Conservation (phyloP, 1,284 basidiomycete species). For the Xanthoconium separans region DNA sequence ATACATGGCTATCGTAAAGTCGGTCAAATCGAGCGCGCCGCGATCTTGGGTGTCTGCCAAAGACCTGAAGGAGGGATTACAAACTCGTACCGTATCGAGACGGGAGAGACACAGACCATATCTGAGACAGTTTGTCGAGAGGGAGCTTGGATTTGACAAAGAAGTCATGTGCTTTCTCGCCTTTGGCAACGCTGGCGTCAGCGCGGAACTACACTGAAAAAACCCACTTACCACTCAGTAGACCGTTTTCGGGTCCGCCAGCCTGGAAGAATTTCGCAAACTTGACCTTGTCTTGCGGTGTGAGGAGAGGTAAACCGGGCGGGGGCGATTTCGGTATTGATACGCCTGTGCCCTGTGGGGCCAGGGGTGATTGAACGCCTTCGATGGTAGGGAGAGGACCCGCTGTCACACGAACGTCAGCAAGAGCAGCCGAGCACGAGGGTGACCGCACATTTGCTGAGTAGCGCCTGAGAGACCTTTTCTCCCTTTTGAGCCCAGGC, state of each 20-base stretch:
- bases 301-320: constrained; percentile 62
- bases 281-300: constrained; percentile 78
- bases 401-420: constrained; percentile 44
- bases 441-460: constrained; percentile 61
- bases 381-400: constrained; percentile 83
- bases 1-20: constrained; percentile 98
- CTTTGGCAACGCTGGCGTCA: constrained; percentile 35
- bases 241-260: constrained; percentile 71
- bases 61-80: constrained; percentile 53
- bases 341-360: constrained; percentile 51
- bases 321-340: constrained; percentile 59
- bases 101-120: constrained; percentile 66
- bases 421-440: constrained; percentile 5
- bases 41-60: constrained; percentile 94
- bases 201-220: background rate
- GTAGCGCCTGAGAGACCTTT: constrained; percentile 56
- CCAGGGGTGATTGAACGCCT: constrained; percentile 54
- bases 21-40: constrained; percentile 85
- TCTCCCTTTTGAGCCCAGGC: constrained; percentile 92
- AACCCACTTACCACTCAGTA: constrained; percentile 62
- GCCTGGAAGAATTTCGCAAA: constrained; percentile 79
- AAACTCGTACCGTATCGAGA: constrained; percentile 1
- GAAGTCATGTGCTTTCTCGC: constrained; percentile 89
- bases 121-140: constrained; percentile 88
- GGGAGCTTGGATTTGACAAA: constrained; percentile 93